phyloP scores from a whole-genome alignment of 78 protist species.

The Dictyostelium purpureum region DNA sequence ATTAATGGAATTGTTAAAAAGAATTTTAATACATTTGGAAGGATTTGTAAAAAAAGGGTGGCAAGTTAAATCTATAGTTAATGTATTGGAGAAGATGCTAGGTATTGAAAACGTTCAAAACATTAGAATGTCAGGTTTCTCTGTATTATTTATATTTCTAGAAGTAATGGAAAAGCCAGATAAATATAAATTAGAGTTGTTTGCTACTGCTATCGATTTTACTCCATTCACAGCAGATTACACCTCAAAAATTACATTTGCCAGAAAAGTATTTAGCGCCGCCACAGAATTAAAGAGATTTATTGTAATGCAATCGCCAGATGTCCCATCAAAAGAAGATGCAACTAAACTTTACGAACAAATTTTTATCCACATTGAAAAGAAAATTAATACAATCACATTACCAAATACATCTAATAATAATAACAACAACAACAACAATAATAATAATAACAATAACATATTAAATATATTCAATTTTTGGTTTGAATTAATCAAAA shows the following conservation, averaged over 20 bases:
- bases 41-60: constrained; percentile 63
- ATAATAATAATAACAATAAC: not conserved
- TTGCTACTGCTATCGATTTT: constrained; percentile 34
- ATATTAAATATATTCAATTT: not conserved
- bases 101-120: constrained; percentile 56
- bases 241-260: constrained; percentile 17
- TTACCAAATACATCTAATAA: not conserved
- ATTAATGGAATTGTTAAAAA: constrained; percentile 40
- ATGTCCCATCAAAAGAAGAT: constrained; percentile 52
- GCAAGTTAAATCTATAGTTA: constrained; percentile 57
- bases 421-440: not conserved
- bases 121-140: constrained; percentile 27
- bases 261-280: constrained; percentile 6
- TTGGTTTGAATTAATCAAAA: constrained; percentile 54
- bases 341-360: constrained; percentile 35
- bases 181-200: constrained; percentile 47
- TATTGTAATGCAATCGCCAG: constrained; percentile 47
- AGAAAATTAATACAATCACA: no score
- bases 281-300: constrained; percentile 30
- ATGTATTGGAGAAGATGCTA: constrained; percentile 52
- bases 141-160: constrained; percentile 17
- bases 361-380: constrained; percentile 25
- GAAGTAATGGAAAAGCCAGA: constrained; percentile 75
- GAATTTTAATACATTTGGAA: constrained; percentile 57
- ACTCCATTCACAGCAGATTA: constrained; percentile 56